Conservation (phyloP, 345 rosid species). For the Aegle marmelos region DNA sequence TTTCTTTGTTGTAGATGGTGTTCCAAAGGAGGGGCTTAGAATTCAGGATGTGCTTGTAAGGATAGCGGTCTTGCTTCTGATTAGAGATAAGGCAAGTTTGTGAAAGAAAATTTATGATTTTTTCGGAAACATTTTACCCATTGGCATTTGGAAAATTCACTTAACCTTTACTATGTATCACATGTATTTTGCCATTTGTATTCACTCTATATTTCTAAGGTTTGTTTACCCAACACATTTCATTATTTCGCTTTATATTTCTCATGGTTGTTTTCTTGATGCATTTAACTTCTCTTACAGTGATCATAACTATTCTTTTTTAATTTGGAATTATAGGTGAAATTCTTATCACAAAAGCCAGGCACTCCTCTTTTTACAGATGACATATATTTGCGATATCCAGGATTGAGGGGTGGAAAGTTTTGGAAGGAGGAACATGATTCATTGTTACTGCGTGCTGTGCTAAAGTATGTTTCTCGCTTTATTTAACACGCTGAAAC, state of each 20-base stretch:
- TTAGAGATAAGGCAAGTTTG: conserved; percentile 73
- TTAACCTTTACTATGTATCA: not conserved
- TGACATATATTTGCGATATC: conserved; percentile 66
- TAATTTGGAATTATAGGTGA: conserved; percentile 42
- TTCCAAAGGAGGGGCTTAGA: conserved; percentile 98
- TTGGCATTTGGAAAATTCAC: not conserved
- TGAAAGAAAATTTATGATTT: not conserved
- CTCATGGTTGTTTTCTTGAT: conserved; percentile 13
- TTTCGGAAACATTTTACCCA: not conserved
- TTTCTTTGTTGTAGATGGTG: conserved; percentile 71
- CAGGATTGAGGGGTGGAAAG: conserved; percentile 78
- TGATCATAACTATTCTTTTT: not conserved
- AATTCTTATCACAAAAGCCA: conserved; percentile 52
- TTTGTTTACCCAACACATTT: conserved; percentile 12
- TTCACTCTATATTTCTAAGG: conserved; percentile 3
- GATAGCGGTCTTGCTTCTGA: conserved; percentile 61
- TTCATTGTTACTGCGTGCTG: conserved; percentile 66
- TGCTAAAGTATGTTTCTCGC: conserved; percentile 61
- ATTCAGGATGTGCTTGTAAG: conserved; percentile 83
- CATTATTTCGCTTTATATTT: not conserved
- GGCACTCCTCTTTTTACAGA: conserved; percentile 51
- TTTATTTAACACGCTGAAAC: conserved; percentile 6
- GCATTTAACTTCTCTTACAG: conserved; percentile 7
- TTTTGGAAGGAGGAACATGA: conserved; percentile 96
- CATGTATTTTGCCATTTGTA: not conserved